Base-by-base conservation (phyloP, 371 early-diverging fungal species). In the Mucor velutinosus region DNA sequence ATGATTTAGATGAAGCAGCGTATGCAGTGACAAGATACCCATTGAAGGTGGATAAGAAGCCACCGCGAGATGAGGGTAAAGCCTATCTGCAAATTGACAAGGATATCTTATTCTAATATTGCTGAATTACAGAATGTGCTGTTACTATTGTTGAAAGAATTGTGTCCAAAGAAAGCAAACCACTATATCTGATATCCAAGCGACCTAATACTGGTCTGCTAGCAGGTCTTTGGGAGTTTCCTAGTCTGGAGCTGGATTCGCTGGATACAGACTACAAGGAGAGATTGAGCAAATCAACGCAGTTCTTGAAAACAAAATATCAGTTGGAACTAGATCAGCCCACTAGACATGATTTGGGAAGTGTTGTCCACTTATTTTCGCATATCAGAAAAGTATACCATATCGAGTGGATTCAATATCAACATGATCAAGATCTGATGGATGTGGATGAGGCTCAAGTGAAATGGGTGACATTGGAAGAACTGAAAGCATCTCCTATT, bases 201-300 rank as follows among this genome's bases (percentile, higher is more conserved):
- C 72, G 88, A 37, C 88, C 88, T 19, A 77, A 81, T 1, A 82
- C 85, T 60, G 89, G 94, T 10, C 73, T 94, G 21, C 66, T 94
- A 35, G 94, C 94, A 23, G 89, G 89, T 4, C 82, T 94, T 51
- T 94, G 94, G 94, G 94, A 94, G 70, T 93, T 92, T 64, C 91
- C 93, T 5, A 86, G 78, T 7, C 70, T 85, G 4, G 87, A 86
- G 57, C 76, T 86, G 27, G 76, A 69, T 1, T 58, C 43, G 3
- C 57, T 66, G 15, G 58, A 59, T n/a, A 80, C 80, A 2, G 76
- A 72, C 0, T 85, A 87, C 43, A 58, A 75, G 21, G 77, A 77
- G n/a, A 72, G 84, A 41, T 57, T 76, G 4, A 53, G 51, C 7
- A 62, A 81, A 43, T 76, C 82, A 25, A 68, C 70, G 3, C 62